A percentile compares a stretch with the other conserved stretches of the same genome.
Evolutionary conservation across 192 early-diverging fungal genomes (phyloP).

Genomic region (Coemansia sp.): DNA sequence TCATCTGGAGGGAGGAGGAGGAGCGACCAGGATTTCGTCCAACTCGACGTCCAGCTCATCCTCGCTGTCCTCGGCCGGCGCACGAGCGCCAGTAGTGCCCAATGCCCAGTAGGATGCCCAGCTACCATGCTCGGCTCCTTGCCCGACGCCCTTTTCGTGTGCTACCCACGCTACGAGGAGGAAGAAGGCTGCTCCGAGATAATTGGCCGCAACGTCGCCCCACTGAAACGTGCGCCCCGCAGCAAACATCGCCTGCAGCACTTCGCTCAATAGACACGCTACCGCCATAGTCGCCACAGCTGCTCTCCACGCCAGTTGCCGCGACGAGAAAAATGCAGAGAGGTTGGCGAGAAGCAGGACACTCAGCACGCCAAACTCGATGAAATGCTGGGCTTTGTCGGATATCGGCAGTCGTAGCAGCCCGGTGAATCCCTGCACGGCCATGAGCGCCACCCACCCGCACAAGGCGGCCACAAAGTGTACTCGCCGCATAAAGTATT

Average conservation of each 20-base stretch:
- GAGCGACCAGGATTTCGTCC: constrained; percentile 43
- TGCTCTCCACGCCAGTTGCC: constrained; percentile 29
- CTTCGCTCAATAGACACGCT: constrained; percentile 39
- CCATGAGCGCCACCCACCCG: constrained; percentile 30
- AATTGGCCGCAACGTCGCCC: constrained; percentile 40
- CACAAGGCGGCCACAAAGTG: constrained; percentile 8
- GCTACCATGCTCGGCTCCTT: too few relatives aligned
- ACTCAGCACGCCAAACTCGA: constrained; percentile 36
- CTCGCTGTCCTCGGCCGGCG: constrained; percentile 16
- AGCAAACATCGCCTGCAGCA: constrained; percentile 29
- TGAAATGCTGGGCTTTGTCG: constrained; percentile 49
- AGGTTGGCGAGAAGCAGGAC: constrained; percentile 12
- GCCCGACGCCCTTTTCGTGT: too few relatives aligned
- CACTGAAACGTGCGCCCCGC: constrained; percentile 42
- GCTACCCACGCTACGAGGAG: constrained; percentile 46
- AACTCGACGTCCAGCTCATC: constrained; percentile 50
- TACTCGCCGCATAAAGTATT: constrained; percentile 10
- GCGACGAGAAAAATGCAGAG: constrained; percentile 33
- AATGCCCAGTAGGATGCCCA: too few relatives aligned
- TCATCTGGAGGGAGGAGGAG: neutral
- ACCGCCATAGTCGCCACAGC: constrained; percentile 7
- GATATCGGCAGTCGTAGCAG: constrained; percentile 20
- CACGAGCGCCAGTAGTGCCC: too few relatives aligned
- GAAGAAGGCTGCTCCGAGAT: constrained; percentile 34
- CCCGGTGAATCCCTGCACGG: constrained; percentile 41